Conservation (phyloP, 768 basidiomycete genomes). For the Psilocybe cyanescens region DNA sequence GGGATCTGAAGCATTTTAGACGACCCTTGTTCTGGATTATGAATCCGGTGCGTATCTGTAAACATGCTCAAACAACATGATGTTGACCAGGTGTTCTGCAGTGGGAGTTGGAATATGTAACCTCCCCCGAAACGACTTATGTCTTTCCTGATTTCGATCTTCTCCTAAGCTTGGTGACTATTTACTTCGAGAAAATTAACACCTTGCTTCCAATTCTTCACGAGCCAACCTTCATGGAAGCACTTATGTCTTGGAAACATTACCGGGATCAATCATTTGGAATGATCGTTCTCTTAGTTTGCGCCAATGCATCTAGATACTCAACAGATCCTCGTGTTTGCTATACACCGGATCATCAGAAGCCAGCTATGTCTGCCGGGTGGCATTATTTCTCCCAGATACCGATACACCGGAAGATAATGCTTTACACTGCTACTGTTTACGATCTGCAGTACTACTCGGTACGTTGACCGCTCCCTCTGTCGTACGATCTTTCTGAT, state of each 20-base stretch:
- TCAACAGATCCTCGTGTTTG: conserved; percentile 61
- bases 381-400: conserved; percentile 76
- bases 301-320: conserved; percentile 67
- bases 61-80: not conserved
- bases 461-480: conserved; percentile 34
- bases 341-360: conserved; percentile 34
- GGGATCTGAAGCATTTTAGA: not conserved
- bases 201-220: conserved; percentile 70
- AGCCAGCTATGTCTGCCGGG: conserved; percentile 49
- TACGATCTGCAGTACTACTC: conserved; percentile 77
- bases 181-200: conserved; percentile 68
- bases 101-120: conserved; percentile 38
- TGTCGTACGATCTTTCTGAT: not conserved
- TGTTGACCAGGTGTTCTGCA: conserved; percentile 8
- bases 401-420: conserved; percentile 60
- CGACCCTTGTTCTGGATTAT: conserved; percentile 30
- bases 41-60: conserved; percentile 31
- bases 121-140: conserved; percentile 28
- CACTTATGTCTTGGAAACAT: conserved; percentile 52
- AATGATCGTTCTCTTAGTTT: conserved; percentile 66
- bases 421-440: conserved; percentile 66
- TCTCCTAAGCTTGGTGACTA: conserved; percentile 51
- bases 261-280: conserved; percentile 55
- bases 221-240: conserved; percentile 66
- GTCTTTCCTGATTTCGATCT: conserved; percentile 58